Percentiles rank a stretch among this genome's conserved stretches.
Conservation (phyloP, 441 rosid genomes). For the Macaranga tanarius region DNA sequence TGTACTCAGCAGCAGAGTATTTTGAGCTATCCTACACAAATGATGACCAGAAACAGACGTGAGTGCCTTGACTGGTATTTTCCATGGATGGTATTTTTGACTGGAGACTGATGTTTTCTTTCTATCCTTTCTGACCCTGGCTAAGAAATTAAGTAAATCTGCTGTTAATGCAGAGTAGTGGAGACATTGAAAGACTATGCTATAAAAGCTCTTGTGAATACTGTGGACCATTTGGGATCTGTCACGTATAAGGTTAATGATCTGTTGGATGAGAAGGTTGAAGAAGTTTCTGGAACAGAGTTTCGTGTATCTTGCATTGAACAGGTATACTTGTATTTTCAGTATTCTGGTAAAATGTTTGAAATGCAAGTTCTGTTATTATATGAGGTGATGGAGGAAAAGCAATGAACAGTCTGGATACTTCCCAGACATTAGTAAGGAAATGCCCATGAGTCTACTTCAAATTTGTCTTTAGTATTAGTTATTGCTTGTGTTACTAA, state of each 20-base stretch:
- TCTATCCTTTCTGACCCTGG: not conserved
- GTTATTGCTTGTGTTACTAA: not conserved
- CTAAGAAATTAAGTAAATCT: conserved; percentile 5
- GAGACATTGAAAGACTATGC: conserved; percentile 94
- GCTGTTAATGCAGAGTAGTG: conserved; percentile 60
- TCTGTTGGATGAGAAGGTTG: conserved; percentile 81
- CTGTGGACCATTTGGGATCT: conserved; percentile 95
- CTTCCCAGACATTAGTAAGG: not conserved
- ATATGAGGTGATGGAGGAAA: not conserved
- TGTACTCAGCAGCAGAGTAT: conserved; percentile 95
- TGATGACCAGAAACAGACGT: conserved; percentile 86
- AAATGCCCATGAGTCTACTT: not conserved
- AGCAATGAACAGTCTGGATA: not conserved
- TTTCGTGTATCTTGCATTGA: conserved; percentile 75
- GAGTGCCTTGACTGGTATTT: conserved; percentile 30
- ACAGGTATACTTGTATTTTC: conserved; percentile 51
- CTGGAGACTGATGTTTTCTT: conserved; percentile 9
- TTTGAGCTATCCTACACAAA: conserved; percentile 81
- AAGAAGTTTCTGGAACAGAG: conserved; percentile 75
- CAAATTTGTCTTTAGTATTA: not conserved
- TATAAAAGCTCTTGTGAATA: conserved; percentile 85
- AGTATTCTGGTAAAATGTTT: not conserved
- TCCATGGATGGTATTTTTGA: not conserved
- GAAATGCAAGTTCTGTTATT: not conserved
- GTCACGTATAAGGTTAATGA: conserved; percentile 83